phyloP scores from a whole-genome alignment of 2,329 filamentous ascomycete genomes.

The Phoma sp. region DNA sequence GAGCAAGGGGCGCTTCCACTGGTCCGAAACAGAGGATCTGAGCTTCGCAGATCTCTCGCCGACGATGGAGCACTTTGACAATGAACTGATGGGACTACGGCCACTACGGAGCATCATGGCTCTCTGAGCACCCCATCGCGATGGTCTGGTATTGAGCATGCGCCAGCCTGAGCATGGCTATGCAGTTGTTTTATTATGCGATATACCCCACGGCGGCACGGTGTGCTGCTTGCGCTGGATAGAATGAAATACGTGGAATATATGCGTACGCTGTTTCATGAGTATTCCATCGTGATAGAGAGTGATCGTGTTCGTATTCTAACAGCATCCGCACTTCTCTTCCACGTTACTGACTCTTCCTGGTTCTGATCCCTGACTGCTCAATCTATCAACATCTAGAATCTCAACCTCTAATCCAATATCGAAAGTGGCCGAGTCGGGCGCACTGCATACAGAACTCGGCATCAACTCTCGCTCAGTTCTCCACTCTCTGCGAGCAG shows the following conservation, averaged over 20 bases:
- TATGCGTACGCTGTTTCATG: neutral
- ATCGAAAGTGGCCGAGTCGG: no score
- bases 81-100: conserved; percentile 3
- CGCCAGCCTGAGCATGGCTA: neutral
- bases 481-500: no score
- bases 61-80: conserved; percentile 10
- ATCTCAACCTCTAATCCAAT: no score
- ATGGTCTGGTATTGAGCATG: no score
- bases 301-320: no score
- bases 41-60: conserved; percentile 16
- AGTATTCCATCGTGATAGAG: no score
- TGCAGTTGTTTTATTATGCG: conserved; percentile 2
- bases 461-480: no score
- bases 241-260: neutral
- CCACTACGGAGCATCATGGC: conserved; percentile 4
- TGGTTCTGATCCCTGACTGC: no score
- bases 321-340: no score
- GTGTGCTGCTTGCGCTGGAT: neutral
- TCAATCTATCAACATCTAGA: no score
- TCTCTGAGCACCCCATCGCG: neutral
- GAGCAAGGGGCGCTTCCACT: conserved; percentile 8
- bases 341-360: no score
- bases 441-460: no score
- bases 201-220: conserved; percentile 11
- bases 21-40: conserved; percentile 4